Base-by-base conservation (phyloP, 1,139 yeast species). In the Yamadazyma triangularis region DNA sequence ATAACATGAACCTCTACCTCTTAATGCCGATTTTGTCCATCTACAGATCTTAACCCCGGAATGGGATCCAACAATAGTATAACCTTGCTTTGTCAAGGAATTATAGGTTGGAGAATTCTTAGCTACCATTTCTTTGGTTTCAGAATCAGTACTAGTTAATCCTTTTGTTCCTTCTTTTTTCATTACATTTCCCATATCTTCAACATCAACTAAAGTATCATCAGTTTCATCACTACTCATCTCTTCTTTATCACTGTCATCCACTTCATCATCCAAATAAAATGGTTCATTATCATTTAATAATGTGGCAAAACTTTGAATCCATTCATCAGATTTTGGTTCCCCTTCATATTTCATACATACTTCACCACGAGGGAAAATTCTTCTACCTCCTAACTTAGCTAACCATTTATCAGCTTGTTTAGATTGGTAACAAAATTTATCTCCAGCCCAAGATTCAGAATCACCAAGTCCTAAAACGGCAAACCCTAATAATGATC, bases 41-140 rank as follows among this genome's bases (percentile, higher is more conserved):
- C 96, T 75, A 53, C 97, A 88, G 28, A 89, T 86, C 54, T 88
- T 88, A 28, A 88, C 96, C 20, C 97, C 97, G 0, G 95, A 86
- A 49, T 88, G 97, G 0, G 94, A 80, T 10, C 97, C 97, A 23
- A 88, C 95, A 40, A 88, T 78, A 0, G 94, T 83, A 47, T 88
- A 88, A 0, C 96, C 96, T 59, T 88, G 97, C 48, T 88, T 88
- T 2, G 96, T 88, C 31, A 88, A 66, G 12, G 94, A 79, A 40
- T 84, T 86, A 55, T 63, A 88, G 1, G 97, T 89, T 9, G 96
- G 96, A 1, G 96, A 85, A 42, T 83, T 79, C 42, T 81, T 73
- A 3, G 95, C 87, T 30, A 88, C 95, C 97, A 88, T 88, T 53
- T 86, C 78, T 53, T 88, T 88, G 15, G 69, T 75, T 22, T 67